Evolutionary conservation across 1,139 yeast genomes (phyloP), one percentile per base, ranked within the genome.

Genomic region (Yarrowia galli): DNA sequence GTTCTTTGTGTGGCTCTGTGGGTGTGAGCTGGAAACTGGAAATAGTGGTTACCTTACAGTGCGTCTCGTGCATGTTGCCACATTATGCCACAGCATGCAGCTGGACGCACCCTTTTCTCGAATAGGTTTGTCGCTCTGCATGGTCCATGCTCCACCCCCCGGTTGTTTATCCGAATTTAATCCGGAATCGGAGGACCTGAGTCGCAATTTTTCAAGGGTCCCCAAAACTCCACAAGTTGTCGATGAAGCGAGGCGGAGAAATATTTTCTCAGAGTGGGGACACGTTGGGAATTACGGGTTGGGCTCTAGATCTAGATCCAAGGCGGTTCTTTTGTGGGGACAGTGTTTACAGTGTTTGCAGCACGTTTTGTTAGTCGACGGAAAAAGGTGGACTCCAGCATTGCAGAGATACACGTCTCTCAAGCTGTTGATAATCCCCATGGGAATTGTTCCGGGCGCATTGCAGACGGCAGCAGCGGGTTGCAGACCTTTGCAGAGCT

Each of bases 121-220:
- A 38, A 13, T n/a, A 48, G 43, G 43, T 35, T 51, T 36, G 35
- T 36, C 22, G 32, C 32, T 6, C 15, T 54, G 61, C 61, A 54
- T 54, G 48, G 7, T 2, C 6, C 7, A 54, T 38, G 60, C 60
- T n/a, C 20, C 20, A 7, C 42, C 46, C 48, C 61, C 61, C 61
- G 36, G 61, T 54, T 54, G 61, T 54, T 54, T 54, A 54, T 54
- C 61, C 61, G 61, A n/a, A 54, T 54, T 54, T 54, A 54, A 54
- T 54, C 61, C 61, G 61, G 46, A 54, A n/a, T 18, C 46, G 61
- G 60, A 22, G 48, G 58, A 22, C 60, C 43, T 23, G 60, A 36
- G 60, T 49, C 54, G 54, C 16, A 28, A 5, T 1, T n/a, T 36
- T 35, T 13, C 36, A 28, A 9, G 32, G 32, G 8, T 9, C 9